Conservation (phyloP, 73 alveolate species). For the Blepharisma japonicum region DNA sequence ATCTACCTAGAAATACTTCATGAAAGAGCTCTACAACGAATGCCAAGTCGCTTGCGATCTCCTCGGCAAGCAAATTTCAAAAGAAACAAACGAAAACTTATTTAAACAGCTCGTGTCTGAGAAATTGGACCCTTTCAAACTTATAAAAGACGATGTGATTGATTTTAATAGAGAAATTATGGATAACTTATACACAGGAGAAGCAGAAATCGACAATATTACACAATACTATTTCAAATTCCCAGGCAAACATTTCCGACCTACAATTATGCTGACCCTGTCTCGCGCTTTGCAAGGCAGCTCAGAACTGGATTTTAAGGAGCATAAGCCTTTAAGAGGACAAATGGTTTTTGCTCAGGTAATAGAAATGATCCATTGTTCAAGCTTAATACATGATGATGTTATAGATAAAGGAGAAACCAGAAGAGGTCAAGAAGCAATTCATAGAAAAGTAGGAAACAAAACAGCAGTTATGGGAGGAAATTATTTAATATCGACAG, state of each 20-base stretch:
- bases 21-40: background rate
- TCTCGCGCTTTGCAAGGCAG: background rate
- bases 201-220: background rate
- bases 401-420: conserved; percentile 25
- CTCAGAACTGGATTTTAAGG: background rate
- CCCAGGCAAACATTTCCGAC: conserved; percentile 20
- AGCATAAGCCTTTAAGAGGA: background rate
- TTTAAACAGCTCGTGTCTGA: background rate
- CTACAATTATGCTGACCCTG: background rate
- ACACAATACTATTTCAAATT: conserved; percentile 20
- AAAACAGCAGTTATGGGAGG: conserved; percentile 26
- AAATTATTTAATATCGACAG: conserved; percentile 25
- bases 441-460: conserved; percentile 23
- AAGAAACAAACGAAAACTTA: conserved; percentile 6
- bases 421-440: conserved; percentile 24
- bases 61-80: background rate
- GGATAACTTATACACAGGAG: background rate
- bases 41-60: background rate
- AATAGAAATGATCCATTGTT: conserved; percentile 26
- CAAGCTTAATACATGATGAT: conserved; percentile 29
- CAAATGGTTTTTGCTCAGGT: conserved; percentile 19
- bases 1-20: too few species aligned
- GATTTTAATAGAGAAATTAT: background rate
- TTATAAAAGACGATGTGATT: background rate
- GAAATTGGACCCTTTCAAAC: background rate